A percentile compares a stretch with the other conserved stretches of the same genome.
Evolutionary conservation across 225 moss, liverwort and hornwort species (phyloP).

Genomic region (Polytrichum commune): DNA sequence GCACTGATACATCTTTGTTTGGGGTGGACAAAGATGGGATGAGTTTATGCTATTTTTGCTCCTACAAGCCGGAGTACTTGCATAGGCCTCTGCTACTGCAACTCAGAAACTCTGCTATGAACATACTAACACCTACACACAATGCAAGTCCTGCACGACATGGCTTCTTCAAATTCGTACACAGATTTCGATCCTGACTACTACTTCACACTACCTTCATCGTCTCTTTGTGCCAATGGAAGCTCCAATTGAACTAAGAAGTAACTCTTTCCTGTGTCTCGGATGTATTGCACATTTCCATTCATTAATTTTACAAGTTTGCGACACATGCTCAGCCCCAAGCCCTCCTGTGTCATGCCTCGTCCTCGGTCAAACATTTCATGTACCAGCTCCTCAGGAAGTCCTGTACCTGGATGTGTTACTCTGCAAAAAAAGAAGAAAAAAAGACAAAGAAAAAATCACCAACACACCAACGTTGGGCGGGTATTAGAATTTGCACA

Average conservation of each 20-base stretch:
- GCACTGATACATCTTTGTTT: not conserved
- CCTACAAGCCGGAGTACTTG: not conserved
- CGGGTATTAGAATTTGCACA: no score
- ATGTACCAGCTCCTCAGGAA: conserved; percentile 57
- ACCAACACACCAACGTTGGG: not conserved
- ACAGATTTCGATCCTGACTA: conserved; percentile 11
- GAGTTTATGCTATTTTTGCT: conserved; percentile 3
- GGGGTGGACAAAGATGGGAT: not conserved
- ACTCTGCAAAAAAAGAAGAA: conserved; percentile 21
- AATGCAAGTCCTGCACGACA: conserved; percentile 5
- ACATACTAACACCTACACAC: conserved; percentile 12
- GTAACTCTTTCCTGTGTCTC: conserved; percentile 56
- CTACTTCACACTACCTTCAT: conserved; percentile 60
- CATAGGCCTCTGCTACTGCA: conserved; percentile 13
- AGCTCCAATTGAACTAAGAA: conserved; percentile 58
- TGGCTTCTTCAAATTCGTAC: conserved; percentile 8
- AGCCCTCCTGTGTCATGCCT: conserved; percentile 62
- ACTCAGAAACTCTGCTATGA: conserved; percentile 17
- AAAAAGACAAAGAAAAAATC: no score
- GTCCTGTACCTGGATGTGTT: conserved; percentile 54
- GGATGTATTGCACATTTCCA: conserved; percentile 54
- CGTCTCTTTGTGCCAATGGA: conserved; percentile 56
- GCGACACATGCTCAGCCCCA: conserved; percentile 60
- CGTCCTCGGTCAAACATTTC: conserved; percentile 64
- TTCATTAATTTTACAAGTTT: conserved; percentile 72